Base-by-base conservation (phyloP, 75 land plant genomes). In the Pinus albicaulis region DNA sequence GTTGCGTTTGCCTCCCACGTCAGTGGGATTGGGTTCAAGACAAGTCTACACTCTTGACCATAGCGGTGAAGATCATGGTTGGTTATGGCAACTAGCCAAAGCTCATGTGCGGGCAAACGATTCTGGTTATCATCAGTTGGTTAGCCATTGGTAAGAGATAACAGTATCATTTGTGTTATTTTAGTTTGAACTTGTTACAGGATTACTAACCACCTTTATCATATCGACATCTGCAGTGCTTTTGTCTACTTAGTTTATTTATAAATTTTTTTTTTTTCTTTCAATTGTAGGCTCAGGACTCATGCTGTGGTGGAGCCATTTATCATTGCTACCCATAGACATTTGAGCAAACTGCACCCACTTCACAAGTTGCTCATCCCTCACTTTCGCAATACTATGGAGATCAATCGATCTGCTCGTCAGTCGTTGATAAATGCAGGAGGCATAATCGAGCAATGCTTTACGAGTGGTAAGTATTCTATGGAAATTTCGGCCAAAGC, bases 331-430 rank as follows among this genome's bases (percentile, higher is more conserved):
- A 82, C 89, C 10, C 68, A 90, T 38, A 76, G 92, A 71, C 92
- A 90, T 53, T 66, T 93, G 72, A 93, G 95, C 75, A 84, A 76
- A 8, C 36, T 87, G 26, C 95, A 93, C 80, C 95, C 95, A 4
- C 81, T 93, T 68, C 53, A 83, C 74, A 85, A 88, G 77, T 87
- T 93, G 55, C 56, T 93, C 66, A 80, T 68, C 36, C 95, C 92
- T 17, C 95, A 92, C 59, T 92, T 84, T 84, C 80, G 88, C 25
- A 88, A 92, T 65, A 92, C 95, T 23, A 85, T 93, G 91, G 82
- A 86, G 66, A 90, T 93, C 31, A 93, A 90, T 66, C 89, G 88
- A 14, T 31, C 83, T 55, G 95, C 88, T 22, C 79, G 90, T 12
- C 80, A 79, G 25, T 36, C 57, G 26, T 84, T 92, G 17, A 84